Conservation (phyloP, 441 rosid species). For the Omphalea diandra region DNA sequence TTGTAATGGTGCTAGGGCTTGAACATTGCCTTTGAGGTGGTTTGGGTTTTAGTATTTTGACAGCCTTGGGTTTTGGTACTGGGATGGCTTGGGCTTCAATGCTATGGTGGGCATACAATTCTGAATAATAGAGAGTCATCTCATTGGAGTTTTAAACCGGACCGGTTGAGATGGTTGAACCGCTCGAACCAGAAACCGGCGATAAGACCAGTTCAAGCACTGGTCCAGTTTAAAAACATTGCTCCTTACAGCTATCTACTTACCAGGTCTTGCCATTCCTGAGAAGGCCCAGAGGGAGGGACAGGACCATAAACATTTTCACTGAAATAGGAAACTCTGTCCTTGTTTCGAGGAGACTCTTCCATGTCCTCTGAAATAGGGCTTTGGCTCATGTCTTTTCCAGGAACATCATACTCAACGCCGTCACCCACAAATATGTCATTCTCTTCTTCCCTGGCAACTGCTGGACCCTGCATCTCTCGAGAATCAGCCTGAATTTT, state of each 20-base stretch:
- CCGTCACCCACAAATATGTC: constrained; percentile 95
- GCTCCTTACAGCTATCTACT: constrained; percentile 21
- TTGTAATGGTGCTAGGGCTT: too few relatives aligned
- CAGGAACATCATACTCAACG: constrained; percentile 67
- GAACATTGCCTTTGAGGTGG: too few relatives aligned
- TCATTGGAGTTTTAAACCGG: too few relatives aligned
- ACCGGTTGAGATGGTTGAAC: too few relatives aligned
- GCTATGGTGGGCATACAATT: too few relatives aligned
- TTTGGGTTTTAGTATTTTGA: too few relatives aligned
- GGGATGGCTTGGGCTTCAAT: too few relatives aligned
- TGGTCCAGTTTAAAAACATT: too few relatives aligned
- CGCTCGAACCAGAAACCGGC: too few relatives aligned
- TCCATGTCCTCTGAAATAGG: constrained; percentile 98
- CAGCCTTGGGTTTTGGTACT: too few relatives aligned
- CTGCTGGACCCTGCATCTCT: constrained; percentile 56
- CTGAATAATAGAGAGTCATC: too few relatives aligned
- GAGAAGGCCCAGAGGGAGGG: constrained; percentile 67
- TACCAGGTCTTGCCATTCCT: constrained; percentile 83
- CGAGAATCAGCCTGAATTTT: constrained; percentile 44
- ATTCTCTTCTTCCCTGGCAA: constrained; percentile 66
- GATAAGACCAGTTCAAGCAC: too few relatives aligned
- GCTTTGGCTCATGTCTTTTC: constrained; percentile 74
- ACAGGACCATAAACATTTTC: constrained; percentile 83
- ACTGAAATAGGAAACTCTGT: constrained; percentile 60
- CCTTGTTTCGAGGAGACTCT: constrained; percentile 90